Evolutionary conservation across 306 rosid species (phyloP), one percentile per base, ranked within the genome.

Genomic region (Fragaria iinumae): DNA sequence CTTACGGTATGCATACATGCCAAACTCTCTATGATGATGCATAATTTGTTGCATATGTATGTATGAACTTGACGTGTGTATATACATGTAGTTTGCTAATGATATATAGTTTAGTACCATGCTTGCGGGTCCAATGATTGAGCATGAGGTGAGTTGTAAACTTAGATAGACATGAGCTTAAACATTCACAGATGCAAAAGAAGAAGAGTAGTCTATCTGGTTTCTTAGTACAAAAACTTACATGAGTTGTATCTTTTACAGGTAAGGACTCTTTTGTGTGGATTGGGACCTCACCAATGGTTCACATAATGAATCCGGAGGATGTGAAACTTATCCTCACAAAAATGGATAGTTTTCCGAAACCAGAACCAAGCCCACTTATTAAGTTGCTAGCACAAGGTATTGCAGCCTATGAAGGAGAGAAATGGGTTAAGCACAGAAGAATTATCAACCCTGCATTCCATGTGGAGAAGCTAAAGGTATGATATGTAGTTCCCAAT

Each of bases 271-370:
- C 80, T 4, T 79, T 76, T 21, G 56, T 76, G 7, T 75, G 88
- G 88, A 9, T 49, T 39, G 85, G 88, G 11, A 67, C 84, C 13
- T 18, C 0, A 45, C 87, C 89, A 18, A 78, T 82, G 76, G 79
- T 87, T 67, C 77, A 21, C 41, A 32, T 87, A 29, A 77, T 52
- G 67, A 80, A 85, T 63, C 87, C 87, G 14, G 86, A 87, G 12
- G 76, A 69, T 41, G 27, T 84, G 44, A 89, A 78, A 71, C 84
- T 81, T 3, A 55, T 82, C 50, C 10, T 77, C 21, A 69, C 57
- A 18, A 85, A 76, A 57, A 11, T 18, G 66, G 20, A 27, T 48
- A 23, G 5, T 10, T 67, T 79, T 59, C 79, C 6, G 13, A 83
- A 67, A 63, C 81, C 76, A 57, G 17, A 18, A 13, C 0, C 23